Base-by-base conservation (phyloP, 148 eudicot genomes). In the Camellia lanceoleosa region DNA sequence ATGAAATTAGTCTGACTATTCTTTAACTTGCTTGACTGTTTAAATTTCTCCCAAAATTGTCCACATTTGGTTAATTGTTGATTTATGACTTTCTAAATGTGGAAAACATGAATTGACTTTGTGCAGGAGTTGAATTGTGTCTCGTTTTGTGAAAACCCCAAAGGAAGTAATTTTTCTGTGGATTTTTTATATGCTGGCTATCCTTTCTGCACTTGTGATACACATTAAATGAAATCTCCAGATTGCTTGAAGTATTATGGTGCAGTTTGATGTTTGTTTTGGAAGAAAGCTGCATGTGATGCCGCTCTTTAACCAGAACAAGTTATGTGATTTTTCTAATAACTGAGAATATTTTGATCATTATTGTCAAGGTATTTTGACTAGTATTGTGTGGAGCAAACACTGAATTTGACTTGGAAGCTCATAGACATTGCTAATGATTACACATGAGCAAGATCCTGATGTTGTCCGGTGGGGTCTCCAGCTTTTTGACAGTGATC, bases 391-490 rank as follows among this genome's bases (percentile, higher is more conserved):
- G 51, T 70, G 80, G 65, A 60, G 62, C 44, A 62, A 42, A 67
- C 69, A 61, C 30, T 54, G 68, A 54, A 62, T 78, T 51, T 77
- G 63, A 19, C 61, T 30, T 10, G 42, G 12, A 77, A 62, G 19
- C 18, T 43, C 7, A 7, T 67, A 4, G 18, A 13, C 11, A n/a
- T n/a, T 69, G 80, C 38, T 63, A 75, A 91, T 89, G 94, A 85
- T 87, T 83, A 83, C 89, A 7, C 82, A 86, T 54, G 86, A 85
- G 82, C 91, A 88, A 87, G 94, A 91, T 89, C 90, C 94, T 15
- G 94, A 89, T 83, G 87, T 88, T 80, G 86, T 88, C 49, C 82
- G 86, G 79, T 91, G 92, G 94, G 91, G 94, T 76, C 91, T 91
- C 75, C 89, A 89, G 89, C 84, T 88, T 59, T 86, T 91, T 77